Percentiles rank a stretch among this genome's conserved stretches.
Evolutionary conservation across 345 rosid genomes (phyloP).

Genomic region (Camelina laxa): DNA sequence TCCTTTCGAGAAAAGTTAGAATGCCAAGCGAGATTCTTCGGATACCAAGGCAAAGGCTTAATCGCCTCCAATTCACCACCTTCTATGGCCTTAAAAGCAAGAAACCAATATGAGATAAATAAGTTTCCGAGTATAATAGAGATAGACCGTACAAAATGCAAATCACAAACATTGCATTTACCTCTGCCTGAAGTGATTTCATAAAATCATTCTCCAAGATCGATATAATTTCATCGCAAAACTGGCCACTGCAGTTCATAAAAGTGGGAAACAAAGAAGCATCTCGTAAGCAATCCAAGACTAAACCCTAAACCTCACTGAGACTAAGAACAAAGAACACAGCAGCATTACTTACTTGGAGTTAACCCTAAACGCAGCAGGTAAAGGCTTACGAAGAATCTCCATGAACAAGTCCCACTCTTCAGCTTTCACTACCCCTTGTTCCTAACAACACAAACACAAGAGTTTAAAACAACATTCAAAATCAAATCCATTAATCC

Average conservation of each 20-base stretch:
- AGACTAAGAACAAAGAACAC: background rate
- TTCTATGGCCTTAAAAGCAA: constrained; percentile 59
- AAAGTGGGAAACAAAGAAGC: background rate
- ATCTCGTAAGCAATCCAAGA: background rate
- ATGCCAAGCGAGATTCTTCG: constrained; percentile 91
- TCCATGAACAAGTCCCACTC: constrained; percentile 82
- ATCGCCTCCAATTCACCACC: constrained; percentile 78
- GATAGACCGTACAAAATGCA: constrained; percentile 1
- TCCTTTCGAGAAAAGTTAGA: constrained; percentile 92
- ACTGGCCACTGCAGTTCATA: constrained; percentile 75
- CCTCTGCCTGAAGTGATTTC: constrained; percentile 78
- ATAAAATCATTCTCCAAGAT: constrained; percentile 80
- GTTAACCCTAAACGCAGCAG: constrained; percentile 90
- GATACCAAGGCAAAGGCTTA: constrained; percentile 92
- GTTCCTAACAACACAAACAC: constrained; percentile 52
- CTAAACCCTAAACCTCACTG: constrained; percentile 16
- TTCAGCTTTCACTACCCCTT: constrained; percentile 70
- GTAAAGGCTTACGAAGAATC: constrained; percentile 77
- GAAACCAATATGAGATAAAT: background rate
- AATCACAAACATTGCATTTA: constrained; percentile 26
- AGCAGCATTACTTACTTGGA: constrained; percentile 61
- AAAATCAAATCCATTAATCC: constrained; percentile 8
- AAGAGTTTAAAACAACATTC: background rate
- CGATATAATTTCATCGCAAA: constrained; percentile 65
- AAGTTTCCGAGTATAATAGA: background rate